phyloP scores from a whole-genome alignment of 805 yeast species.

The Metschnikowia shivogae region DNA sequence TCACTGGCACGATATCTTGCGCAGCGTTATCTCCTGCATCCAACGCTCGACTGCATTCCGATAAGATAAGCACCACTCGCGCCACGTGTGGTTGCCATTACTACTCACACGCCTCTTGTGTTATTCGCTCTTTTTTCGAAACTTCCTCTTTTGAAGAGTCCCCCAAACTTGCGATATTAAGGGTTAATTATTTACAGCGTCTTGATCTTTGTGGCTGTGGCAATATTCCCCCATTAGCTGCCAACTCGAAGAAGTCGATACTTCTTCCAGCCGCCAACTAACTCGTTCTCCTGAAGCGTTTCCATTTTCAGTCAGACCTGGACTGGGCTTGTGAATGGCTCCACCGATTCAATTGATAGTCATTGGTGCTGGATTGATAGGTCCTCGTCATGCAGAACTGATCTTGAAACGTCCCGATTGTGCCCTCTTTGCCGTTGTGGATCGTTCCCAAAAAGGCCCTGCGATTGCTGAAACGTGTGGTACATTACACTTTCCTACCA shows the following conservation, averaged over 20 bases:
- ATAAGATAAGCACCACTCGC: constrained; percentile 1
- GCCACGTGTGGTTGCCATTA: constrained; percentile 1
- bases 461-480: constrained; percentile 17
- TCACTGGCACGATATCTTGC: too few species aligned
- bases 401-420: constrained; percentile 19
- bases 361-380: constrained; percentile 27
- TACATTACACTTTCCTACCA: constrained; percentile 18
- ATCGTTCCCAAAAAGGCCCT: constrained; percentile 22
- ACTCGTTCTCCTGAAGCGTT: too few species aligned
- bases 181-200: too few species aligned
- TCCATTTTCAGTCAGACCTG: too few species aligned
- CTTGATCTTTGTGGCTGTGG: too few species aligned
- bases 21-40: not conserved
- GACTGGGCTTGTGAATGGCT: constrained; percentile 2
- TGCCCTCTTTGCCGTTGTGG: constrained; percentile 23
- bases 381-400: constrained; percentile 27
- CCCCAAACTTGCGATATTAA: too few species aligned
- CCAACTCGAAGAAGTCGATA: too few species aligned
- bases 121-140: not conserved
- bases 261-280: too few species aligned
- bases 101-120: not conserved
- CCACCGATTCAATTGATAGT: constrained; percentile 12
- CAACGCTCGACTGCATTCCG: not conserved
- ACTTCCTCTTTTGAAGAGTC: too few species aligned
- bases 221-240: too few species aligned